Evolutionary conservation across 192 early-diverging fungal genomes (phyloP).

Genomic region (Tieghemiomyces parasiticus): DNA sequence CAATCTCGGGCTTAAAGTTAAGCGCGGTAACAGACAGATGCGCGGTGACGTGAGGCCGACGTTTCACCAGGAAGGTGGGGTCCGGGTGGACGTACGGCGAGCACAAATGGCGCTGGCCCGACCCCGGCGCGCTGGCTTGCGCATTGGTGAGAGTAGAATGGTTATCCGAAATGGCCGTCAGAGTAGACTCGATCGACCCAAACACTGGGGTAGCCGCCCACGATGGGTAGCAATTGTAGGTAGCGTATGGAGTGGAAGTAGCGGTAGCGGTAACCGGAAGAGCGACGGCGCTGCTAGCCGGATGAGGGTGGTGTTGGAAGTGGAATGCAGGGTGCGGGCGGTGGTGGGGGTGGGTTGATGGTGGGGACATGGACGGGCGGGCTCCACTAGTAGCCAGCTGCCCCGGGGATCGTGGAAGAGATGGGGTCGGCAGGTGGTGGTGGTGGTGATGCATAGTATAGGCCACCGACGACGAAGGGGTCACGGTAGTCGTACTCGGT

Average conservation of each 20-base stretch:
- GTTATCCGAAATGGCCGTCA: slow-evolving; percentile 1
- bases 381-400: neutral
- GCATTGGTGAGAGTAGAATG: too few species aligned
- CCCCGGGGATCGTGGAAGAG: neutral
- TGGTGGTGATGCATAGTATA: neutral
- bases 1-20: too few species aligned
- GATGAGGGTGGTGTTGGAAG: neutral
- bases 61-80: too few species aligned
- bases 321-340: too few species aligned
- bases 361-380: neutral
- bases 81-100: too few species aligned
- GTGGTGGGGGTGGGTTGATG: neutral
- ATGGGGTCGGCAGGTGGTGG: neutral
- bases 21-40: too few species aligned
- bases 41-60: too few species aligned
- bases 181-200: slow-evolving; percentile 8
- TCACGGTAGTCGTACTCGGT: neutral
- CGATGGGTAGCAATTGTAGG: neutral
- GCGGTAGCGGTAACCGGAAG: neutral
- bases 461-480: neutral
- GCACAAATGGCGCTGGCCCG: too few species aligned
- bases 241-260: neutral
- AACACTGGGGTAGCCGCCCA: slow-evolving; percentile 7
- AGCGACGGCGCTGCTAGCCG: neutral
- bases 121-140: too few species aligned